A percentile compares a stretch with the other conserved stretches of the same genome.
These are phyloP conservation scores for Gastrolobium bilobum DNA, from an alignment of 306 rosid genomes.

Conservation along the genomic window DNA sequence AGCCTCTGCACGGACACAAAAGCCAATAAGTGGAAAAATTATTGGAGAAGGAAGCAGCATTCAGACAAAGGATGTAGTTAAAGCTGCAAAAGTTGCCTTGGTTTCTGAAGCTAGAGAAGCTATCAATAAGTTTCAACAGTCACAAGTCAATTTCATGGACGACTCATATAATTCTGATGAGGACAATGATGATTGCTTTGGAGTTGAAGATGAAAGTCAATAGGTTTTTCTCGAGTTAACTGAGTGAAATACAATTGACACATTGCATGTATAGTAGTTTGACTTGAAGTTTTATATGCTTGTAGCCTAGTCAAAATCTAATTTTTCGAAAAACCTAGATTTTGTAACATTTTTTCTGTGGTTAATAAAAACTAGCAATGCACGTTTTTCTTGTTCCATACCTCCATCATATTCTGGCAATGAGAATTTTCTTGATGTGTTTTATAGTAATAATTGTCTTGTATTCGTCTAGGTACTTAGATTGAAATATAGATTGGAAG, in stretches of 20 bases:
- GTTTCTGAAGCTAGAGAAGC: conserved; percentile 82
- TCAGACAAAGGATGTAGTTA: conserved; percentile 55
- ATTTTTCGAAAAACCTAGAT: background rate
- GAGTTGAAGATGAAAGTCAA: conserved; percentile 51
- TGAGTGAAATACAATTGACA: conserved; percentile 1
- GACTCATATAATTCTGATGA: conserved; percentile 54
- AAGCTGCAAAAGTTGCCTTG: conserved; percentile 77
- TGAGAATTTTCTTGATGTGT: background rate
- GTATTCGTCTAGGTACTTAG: background rate
- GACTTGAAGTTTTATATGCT: conserved; percentile 33
- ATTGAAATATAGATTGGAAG: conserved; percentile 6
- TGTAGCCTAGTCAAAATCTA: conserved; percentile 16
- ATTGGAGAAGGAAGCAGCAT: conserved; percentile 45
- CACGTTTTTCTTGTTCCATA: conserved; percentile 7
- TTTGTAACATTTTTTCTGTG: conserved; percentile 1
- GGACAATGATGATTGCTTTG: conserved; percentile 50
- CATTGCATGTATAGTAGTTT: conserved; percentile 36
- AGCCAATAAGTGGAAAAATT: conserved; percentile 17
- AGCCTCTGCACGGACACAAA: conserved; percentile 43
- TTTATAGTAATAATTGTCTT: conserved; percentile 12
- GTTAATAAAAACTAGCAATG: conserved; percentile 37
- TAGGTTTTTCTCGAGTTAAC: conserved; percentile 28
- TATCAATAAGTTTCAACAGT: conserved; percentile 62
- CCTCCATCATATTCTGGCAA: background rate
- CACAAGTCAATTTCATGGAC: conserved; percentile 46